Base-by-base conservation (phyloP, 345 rosid genomes). In the Eutrema yunnanense region DNA sequence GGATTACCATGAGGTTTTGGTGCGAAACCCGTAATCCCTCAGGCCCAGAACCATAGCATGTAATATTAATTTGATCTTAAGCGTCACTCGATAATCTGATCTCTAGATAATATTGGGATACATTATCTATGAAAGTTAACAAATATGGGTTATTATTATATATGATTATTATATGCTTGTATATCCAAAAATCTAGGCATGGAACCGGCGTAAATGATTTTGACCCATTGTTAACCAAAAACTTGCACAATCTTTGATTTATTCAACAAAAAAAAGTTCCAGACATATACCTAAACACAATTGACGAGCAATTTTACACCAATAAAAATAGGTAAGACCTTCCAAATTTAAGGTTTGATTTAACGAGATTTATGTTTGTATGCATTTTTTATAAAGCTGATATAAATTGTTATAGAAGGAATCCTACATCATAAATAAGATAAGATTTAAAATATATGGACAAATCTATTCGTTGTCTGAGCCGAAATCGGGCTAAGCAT, bases 121-220 rank as follows among this genome's bases (percentile, higher is more conserved):
- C 52, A 62, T 54, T 69, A 33, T 62, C 54, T 8, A 53, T 62
- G 55, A 61, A 49, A 59, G 37, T n/a, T 64, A 44, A 14, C 27
- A 51, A 13, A 30, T 53, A 22, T 13, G 49, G 74, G 41, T 14
- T 58, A 5, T 19, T 34, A 19, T 5, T 13, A 34, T 36, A 34
- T 36, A 46, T 46, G 46, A 54, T 49, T 38, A 27, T 38, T 8
- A 34, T 13, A 37, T 70, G 48, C 32, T 37, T 63, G 6, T 63
- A 65, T 46, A 65, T 73, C 77, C 71, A 46, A 36, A 65, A 55
- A 6, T 73, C 42, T 55, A 29, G 65, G 65, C 34, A 73, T 56
- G 59, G 50, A 72, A 53, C 29, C 32, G 30, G 19, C 53, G 63
- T 72, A 33, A 53, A 29, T 51, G 61, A 19, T 41, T 71, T 55